phyloP scores from a whole-genome alignment of 306 rosid genomes.

The Cucumis hystrix region DNA sequence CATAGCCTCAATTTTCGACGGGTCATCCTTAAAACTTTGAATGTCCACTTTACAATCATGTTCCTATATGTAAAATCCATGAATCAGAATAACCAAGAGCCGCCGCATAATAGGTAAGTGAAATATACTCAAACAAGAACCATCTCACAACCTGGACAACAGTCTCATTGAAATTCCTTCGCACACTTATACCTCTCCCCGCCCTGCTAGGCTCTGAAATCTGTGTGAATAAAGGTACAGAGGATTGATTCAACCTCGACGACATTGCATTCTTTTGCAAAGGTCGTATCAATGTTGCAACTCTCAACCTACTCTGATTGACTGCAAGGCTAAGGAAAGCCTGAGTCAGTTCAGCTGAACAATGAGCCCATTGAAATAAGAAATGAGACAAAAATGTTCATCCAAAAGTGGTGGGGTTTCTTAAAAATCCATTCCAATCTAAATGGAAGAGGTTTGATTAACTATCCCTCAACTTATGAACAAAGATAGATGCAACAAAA shows the following conservation, averaged over 20 bases:
- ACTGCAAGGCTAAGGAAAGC: conserved; percentile 36
- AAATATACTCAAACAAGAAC: not conserved
- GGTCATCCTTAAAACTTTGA: conserved; percentile 51
- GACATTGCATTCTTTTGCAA: conserved; percentile 24
- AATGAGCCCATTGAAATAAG: not conserved
- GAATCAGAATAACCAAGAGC: not conserved
- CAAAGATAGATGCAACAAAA: not conserved
- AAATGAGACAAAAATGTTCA: not conserved
- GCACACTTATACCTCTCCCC: conserved; percentile 22
- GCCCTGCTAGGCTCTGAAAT: conserved; percentile 13
- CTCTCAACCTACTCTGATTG: conserved; percentile 26
- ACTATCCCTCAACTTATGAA: not conserved
- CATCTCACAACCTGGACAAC: conserved; percentile 26
- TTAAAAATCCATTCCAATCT: not conserved
- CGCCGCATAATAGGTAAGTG: not conserved
- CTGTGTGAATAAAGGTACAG: conserved; percentile 28
- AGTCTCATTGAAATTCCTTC: conserved; percentile 22
- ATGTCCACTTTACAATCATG: conserved; percentile 30
- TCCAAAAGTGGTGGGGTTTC: not conserved
- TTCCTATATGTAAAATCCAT: conserved; percentile 24
- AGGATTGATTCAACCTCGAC: conserved; percentile 22
- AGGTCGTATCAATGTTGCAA: conserved; percentile 21
- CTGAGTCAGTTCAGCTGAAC: conserved; percentile 12
- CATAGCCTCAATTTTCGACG: conserved; percentile 44
- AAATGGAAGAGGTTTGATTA: not conserved